phyloP scores from a whole-genome alignment of 331 rosid genomes.

The Malus hybrid region DNA sequence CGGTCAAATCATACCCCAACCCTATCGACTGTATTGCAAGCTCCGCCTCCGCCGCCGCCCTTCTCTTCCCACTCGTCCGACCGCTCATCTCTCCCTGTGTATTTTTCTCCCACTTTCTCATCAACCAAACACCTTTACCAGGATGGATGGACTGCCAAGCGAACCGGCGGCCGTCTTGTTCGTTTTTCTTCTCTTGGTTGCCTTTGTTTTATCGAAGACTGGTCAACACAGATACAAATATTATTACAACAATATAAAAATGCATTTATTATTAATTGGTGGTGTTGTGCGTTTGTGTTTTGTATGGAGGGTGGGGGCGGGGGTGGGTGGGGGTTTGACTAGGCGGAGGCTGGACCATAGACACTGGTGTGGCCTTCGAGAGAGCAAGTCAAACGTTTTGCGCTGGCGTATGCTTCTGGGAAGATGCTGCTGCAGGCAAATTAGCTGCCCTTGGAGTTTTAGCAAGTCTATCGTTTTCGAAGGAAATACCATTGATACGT shows the following conservation, averaged over 20 bases:
- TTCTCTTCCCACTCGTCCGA: slow-evolving; percentile 12
- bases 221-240: not conserved
- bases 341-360: not conserved
- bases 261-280: not conserved
- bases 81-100: not conserved
- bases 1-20: slow-evolving; percentile 62
- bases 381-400: slow-evolving; percentile 18
- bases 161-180: not conserved
- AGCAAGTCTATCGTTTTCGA: too few relatives aligned
- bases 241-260: too few relatives aligned
- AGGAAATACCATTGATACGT: too few relatives aligned
- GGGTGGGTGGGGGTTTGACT: not conserved
- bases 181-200: not conserved
- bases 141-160: not conserved
- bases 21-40: slow-evolving; percentile 46
- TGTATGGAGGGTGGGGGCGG: not conserved
- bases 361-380: not conserved
- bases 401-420: slow-evolving; percentile 8
- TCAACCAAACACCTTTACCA: not conserved
- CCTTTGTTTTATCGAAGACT: not conserved
- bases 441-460: too few relatives aligned
- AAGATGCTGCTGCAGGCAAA: not conserved
- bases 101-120: not conserved
- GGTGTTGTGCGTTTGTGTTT: not conserved
- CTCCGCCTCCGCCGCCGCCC: slow-evolving; percentile 31